These are phyloP conservation scores for Fusarium penzigii DNA, from an alignment of 2,329 filamentous ascomycete species.

Conservation along the genomic window DNA sequence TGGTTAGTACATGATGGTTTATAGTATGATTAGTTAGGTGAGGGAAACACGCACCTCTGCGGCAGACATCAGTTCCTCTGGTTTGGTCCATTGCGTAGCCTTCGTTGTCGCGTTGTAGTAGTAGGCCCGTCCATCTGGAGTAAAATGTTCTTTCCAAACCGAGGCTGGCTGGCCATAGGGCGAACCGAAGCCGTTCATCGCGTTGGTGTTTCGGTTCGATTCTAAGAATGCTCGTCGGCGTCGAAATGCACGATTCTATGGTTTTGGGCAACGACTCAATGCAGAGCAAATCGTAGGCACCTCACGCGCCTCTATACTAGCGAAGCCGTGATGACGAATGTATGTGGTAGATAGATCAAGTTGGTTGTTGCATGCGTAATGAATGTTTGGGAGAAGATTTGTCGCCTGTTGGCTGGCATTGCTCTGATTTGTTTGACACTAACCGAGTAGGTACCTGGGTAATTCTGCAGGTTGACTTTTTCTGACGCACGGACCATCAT, in stretches of 20 bases:
- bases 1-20: not conserved
- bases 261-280: too few species aligned
- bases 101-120: slow-evolving; percentile 90
- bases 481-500: not conserved
- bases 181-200: slow-evolving; percentile 61
- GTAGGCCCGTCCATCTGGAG: slow-evolving; percentile 80
- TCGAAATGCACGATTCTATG: too few species aligned
- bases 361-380: too few species aligned
- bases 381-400: too few species aligned
- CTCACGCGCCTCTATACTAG: too few species aligned
- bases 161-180: slow-evolving; percentile 51
- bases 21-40: not conserved
- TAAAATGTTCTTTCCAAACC: slow-evolving; percentile 80
- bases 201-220: slow-evolving; percentile 3
- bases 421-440: too few species aligned
- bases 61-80: slow-evolving; percentile 80
- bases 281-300: too few species aligned
- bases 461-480: not conserved
- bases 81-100: slow-evolving; percentile 92
- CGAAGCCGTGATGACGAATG: not conserved
- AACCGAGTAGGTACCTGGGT: too few species aligned
- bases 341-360: too few species aligned
- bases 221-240: too few species aligned
- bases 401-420: too few species aligned
- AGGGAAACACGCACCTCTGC: slow-evolving; percentile 63